Conservation (phyloP, 2,329 filamentous ascomycete species). For the Aspergillus carbonarius region DNA sequence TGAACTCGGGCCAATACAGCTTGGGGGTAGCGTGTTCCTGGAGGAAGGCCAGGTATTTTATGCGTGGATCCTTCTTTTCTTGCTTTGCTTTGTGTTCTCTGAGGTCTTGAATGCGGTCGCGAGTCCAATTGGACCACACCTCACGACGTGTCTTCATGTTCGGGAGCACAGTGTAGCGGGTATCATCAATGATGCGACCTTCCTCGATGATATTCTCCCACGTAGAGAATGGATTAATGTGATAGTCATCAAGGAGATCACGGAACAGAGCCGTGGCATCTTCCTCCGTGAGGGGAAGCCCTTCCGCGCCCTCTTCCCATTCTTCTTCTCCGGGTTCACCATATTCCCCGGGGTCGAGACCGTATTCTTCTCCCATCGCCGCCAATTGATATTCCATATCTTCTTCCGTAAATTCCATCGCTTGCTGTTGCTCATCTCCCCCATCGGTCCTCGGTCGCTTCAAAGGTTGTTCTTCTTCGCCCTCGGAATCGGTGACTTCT, state of each 20-base stretch:
- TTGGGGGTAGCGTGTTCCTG: conserved; percentile 82
- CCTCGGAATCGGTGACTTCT: conserved; percentile 65
- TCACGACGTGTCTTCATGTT: conserved; percentile 81
- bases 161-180: conserved; percentile 77
- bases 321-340: conserved; percentile 58
- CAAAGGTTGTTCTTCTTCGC: conserved; percentile 53
- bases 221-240: conserved; percentile 80
- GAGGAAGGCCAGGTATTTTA: conserved; percentile 79
- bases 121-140: conserved; percentile 80
- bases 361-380: conserved; percentile 84
- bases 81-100: conserved; percentile 71
- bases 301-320: conserved; percentile 71
- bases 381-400: conserved; percentile 92
- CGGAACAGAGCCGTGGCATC: conserved; percentile 79
- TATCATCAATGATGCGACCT: conserved; percentile 76
- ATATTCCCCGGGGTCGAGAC: conserved; percentile 73
- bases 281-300: conserved; percentile 67
- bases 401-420: conserved; percentile 84
- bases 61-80: conserved; percentile 77
- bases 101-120: conserved; percentile 69
- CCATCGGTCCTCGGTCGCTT: conserved; percentile 56
- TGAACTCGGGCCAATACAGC: conserved; percentile 97
- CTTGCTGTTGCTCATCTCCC: conserved; percentile 41
- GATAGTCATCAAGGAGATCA: conserved; percentile 78
- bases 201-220: conserved; percentile 91